A percentile compares a stretch with the other conserved stretches of the same genome.
Evolutionary conservation across 2,329 filamentous ascomycete species (phyloP).

Genomic region (Trichoderma simmonsii): DNA sequence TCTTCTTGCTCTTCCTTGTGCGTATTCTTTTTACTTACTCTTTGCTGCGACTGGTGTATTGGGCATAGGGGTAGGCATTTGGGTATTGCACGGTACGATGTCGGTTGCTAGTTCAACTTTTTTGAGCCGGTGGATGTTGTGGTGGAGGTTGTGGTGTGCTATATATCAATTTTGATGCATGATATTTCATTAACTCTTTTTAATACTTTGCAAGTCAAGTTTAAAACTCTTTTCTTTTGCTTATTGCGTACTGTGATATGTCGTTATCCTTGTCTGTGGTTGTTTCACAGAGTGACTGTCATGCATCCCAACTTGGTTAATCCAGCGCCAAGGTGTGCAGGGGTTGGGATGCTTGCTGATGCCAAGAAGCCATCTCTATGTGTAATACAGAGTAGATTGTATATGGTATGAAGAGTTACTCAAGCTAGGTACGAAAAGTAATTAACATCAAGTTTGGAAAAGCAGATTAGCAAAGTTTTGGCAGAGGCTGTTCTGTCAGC

Average conservation of each 20-base stretch:
- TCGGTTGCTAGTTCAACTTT: background rate
- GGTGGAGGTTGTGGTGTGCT: background rate
- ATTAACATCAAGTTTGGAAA: no score
- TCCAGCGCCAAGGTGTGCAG: background rate
- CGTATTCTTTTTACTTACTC: constrained; percentile 1
- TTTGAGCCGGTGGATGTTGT: background rate
- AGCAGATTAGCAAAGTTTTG: no score
- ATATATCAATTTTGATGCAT: background rate
- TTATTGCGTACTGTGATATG: background rate
- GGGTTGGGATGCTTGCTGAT: background rate
- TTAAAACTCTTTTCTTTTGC: background rate
- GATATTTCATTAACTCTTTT: background rate
- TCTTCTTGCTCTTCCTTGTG: background rate
- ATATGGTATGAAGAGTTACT: background rate
- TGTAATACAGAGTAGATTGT: background rate
- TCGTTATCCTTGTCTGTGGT: background rate
- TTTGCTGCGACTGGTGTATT: constrained; percentile 10
- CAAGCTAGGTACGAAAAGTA: background rate
- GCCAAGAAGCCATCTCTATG: background rate
- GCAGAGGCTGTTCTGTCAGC: no score
- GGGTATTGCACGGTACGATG: constrained; percentile 17
- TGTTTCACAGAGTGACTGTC: background rate
- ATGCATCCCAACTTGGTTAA: background rate
- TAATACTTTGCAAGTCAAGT: background rate
- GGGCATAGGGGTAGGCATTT: constrained; percentile 16